These are phyloP conservation scores for Rubia yunnanensis DNA, from an alignment of 257 asterid species.

Conservation along the genomic window DNA sequence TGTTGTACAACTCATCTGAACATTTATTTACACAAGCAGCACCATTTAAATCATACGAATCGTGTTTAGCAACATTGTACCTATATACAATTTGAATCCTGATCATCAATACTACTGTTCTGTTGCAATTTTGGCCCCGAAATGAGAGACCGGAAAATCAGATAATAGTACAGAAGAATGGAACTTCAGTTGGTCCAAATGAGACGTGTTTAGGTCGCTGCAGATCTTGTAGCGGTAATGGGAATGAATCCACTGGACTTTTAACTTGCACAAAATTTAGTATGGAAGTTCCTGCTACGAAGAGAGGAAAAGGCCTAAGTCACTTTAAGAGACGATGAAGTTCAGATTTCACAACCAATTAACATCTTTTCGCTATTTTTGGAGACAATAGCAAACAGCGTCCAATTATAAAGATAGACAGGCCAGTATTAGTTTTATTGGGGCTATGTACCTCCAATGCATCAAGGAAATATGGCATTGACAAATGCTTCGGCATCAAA, in stretches of 20 bases:
- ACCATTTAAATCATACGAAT: background rate
- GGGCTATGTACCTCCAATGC: constrained; percentile 1
- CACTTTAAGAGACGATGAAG: background rate
- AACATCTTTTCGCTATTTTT: background rate
- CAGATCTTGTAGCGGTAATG: background rate
- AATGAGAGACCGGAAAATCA: background rate
- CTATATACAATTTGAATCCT: background rate
- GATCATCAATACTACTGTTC: background rate
- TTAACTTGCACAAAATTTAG: background rate
- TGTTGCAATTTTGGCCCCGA: background rate
- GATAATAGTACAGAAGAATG: background rate
- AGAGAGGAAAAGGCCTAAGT: background rate
- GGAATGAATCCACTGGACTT: background rate
- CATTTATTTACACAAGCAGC: background rate
- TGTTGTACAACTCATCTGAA: background rate
- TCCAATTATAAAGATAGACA: background rate
- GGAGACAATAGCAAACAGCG: background rate
- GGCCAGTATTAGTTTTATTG: background rate
- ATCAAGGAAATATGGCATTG: constrained; percentile 78
- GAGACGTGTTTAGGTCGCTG: background rate
- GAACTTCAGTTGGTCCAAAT: background rate
- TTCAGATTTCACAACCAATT: background rate
- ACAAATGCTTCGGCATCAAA: constrained; percentile 90
- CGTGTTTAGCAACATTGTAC: background rate
- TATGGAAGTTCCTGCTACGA: background rate